Percentiles rank a stretch among this genome's conserved stretches.
phyloP scores from a whole-genome alignment of 768 basidiomycete genomes.

The Boletus rex-veris region DNA sequence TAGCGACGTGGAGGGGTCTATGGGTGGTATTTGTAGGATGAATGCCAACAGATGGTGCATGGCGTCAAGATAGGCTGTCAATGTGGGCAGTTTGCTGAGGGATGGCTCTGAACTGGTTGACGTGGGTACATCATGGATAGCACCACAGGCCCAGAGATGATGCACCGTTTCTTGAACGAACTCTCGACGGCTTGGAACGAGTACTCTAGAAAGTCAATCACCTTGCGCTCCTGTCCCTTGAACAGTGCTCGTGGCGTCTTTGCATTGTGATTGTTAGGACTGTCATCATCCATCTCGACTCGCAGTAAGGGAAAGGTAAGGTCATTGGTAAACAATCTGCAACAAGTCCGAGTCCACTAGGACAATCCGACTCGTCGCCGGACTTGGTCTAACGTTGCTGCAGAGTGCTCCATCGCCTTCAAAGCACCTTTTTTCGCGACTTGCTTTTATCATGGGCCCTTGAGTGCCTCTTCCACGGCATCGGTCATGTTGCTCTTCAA shows the following conservation, averaged over 20 bases:
- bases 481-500: conserved; percentile 76
- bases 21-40: no score
- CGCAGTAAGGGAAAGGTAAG: not conserved
- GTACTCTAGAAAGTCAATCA: conserved; percentile 66
- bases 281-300: not conserved
- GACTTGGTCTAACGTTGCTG: conserved; percentile 62
- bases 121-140: not conserved
- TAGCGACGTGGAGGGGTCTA: no score
- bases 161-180: conserved; percentile 68
- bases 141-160: not conserved
- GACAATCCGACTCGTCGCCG: conserved; percentile 60
- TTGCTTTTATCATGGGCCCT: conserved; percentile 51
- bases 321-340: conserved; percentile 14
- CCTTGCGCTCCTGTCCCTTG: conserved; percentile 56
- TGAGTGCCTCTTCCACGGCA: conserved; percentile 66
- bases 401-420: conserved; percentile 58
- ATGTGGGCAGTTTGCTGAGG: conserved; percentile 52
- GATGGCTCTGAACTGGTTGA: conserved; percentile 28
- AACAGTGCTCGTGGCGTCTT: conserved; percentile 30
- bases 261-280: not conserved
- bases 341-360: conserved; percentile 22
- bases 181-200: conserved; percentile 62
- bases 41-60: no score
- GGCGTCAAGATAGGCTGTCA: conserved; percentile 56
- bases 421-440: conserved; percentile 64